Conservation (phyloP, 2,329 filamentous ascomycete species). For the Raffaelea arxii region DNA sequence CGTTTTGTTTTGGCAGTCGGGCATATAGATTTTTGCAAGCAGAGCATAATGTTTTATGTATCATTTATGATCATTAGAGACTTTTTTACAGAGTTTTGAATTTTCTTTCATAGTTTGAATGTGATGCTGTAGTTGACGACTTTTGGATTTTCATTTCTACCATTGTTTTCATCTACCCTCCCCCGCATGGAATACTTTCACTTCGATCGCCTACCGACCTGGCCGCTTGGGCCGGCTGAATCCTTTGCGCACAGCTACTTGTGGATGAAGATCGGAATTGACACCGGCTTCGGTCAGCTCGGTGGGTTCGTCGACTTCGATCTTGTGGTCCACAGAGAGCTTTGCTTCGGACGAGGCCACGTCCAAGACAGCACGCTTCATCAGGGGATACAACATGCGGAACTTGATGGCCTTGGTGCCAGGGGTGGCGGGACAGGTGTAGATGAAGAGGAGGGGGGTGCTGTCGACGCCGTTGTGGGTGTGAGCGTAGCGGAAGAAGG, state of each 20-base stretch:
- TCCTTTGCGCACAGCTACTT: constrained; percentile 53
- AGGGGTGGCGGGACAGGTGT: constrained; percentile 62
- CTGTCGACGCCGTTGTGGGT: constrained; percentile 41
- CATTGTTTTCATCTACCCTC: no score
- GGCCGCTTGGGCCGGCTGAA: constrained; percentile 76
- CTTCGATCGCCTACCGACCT: constrained; percentile 52
- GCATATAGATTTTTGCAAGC: no score
- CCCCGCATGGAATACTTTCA: no score
- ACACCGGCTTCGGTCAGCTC: constrained; percentile 62
- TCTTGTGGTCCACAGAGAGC: constrained; percentile 58
- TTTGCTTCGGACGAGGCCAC: constrained; percentile 57
- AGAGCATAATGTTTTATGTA: no score
- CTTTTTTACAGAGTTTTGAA: no score
- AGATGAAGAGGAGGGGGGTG: constrained; percentile 65
- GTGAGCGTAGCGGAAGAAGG: constrained; percentile 62
- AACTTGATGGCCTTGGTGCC: constrained; percentile 65
- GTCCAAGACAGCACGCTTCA: constrained; percentile 57
- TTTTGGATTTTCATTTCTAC: no score
- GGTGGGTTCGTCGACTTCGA: constrained; percentile 55
- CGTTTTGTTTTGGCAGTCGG: no score
- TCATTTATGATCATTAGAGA: no score
- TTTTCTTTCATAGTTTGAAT: no score
- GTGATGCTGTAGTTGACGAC: no score
- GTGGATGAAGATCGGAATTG: constrained; percentile 60
- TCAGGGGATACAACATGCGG: constrained; percentile 73